Conservation (phyloP, 2,329 filamentous ascomycete genomes). For the Rhinocladiella mackenziei region DNA sequence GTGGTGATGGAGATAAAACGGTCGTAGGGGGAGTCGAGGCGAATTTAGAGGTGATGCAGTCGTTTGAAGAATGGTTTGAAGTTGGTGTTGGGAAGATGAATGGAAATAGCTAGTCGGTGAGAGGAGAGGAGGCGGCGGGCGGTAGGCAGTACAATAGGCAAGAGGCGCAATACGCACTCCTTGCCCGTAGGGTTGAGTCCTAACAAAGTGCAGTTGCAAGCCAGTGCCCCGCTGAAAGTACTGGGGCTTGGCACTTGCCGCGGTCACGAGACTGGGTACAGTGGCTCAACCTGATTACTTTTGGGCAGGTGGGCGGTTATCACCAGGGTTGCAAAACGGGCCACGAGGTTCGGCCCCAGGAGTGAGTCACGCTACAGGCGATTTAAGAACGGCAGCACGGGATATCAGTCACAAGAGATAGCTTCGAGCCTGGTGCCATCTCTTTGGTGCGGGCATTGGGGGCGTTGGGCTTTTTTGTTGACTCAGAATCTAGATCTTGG, state of each 20-base stretch:
- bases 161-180: constrained; percentile 11
- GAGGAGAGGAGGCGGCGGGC: constrained; percentile 8
- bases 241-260: background rate
- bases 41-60: no score
- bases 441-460: background rate
- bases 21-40: constrained; percentile 20
- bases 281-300: constrained; percentile 2
- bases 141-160: constrained; percentile 3
- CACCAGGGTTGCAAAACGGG: background rate
- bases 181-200: no score
- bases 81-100: constrained; percentile 22
- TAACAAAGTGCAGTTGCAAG: background rate
- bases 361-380: constrained; percentile 9
- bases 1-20: constrained; percentile 22
- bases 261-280: constrained; percentile 11
- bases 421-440: background rate
- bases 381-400: constrained; percentile 6
- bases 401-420: background rate
- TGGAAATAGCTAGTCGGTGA: constrained; percentile 29
- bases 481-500: no score
- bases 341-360: constrained; percentile 9
- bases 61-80: constrained; percentile 14
- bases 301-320: background rate
- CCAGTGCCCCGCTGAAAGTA: background rate
- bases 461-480: background rate